Evolutionary conservation across 2,329 filamentous ascomycete species (phyloP).

Genomic region (Chaetomiaceae sp.): DNA sequence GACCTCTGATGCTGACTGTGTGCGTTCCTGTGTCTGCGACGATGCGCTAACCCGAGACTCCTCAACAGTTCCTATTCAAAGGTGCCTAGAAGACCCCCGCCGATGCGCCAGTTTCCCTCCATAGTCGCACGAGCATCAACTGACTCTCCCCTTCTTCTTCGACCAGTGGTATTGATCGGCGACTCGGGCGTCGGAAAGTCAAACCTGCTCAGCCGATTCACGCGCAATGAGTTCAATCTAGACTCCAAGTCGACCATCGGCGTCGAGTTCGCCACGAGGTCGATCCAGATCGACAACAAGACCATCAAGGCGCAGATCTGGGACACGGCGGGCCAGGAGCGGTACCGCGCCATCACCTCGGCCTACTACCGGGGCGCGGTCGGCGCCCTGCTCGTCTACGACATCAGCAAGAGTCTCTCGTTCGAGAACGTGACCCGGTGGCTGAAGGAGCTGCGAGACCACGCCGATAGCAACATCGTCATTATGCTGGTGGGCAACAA

Average conservation of each 20-base stretch:
- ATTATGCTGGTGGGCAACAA: conserved; percentile 99
- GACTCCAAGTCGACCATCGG: conserved; percentile 99
- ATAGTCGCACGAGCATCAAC: conserved; percentile 26
- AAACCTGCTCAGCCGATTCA: conserved; percentile 98
- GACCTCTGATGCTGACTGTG: conserved; percentile 30
- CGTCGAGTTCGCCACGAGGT: conserved; percentile 97
- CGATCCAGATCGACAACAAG: conserved; percentile 98
- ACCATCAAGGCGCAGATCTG: conserved; percentile 99
- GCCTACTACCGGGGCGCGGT: conserved; percentile 98
- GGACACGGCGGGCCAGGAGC: conserved; percentile 98
- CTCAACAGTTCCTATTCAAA: conserved; percentile 92
- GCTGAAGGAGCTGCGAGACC: conserved; percentile 97
- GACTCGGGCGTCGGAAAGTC: conserved; percentile 99
- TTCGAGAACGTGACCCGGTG: conserved; percentile 99
- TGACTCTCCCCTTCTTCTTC: conserved; percentile 19
- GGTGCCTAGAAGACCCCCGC: conserved; percentile 44
- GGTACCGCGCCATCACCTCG: conserved; percentile 97
- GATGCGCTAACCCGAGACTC: conserved; percentile 31
- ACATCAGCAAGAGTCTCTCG: conserved; percentile 99
- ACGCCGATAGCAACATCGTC: conserved; percentile 97
- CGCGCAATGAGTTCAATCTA: conserved; percentile 98
- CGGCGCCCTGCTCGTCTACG: conserved; percentile 94
- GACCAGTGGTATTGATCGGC: conserved; percentile 89
- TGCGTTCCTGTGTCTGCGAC: conserved; percentile 17
- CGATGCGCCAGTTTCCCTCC: not conserved